Percentiles rank a stretch among this genome's conserved stretches.
These are phyloP conservation scores for Saturnispora zaruensis DNA, from an alignment of 805 yeast species.

Conservation along the genomic window DNA sequence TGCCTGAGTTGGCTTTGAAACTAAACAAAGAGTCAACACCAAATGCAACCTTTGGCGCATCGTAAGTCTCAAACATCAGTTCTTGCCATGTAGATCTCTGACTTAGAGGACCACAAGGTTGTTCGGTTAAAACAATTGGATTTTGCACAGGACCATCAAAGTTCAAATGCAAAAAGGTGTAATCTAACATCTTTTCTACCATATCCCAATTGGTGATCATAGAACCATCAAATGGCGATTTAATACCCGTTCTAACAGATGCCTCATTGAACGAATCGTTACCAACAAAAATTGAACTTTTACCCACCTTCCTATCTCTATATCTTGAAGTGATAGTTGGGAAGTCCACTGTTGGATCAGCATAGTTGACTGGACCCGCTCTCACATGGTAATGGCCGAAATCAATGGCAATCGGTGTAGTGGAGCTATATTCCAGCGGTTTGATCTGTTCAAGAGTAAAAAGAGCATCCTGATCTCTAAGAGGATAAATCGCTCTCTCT, in stretches of 20 bases:
- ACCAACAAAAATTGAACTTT: conserved; percentile 67
- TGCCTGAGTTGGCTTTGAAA: conserved; percentile 52
- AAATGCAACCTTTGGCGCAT: conserved; percentile 61
- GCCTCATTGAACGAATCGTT: conserved; percentile 71
- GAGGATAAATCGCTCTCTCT: neutral
- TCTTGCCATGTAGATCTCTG: conserved; percentile 76
- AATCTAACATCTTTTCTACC: conserved; percentile 74
- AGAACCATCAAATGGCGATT: conserved; percentile 81
- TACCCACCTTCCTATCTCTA: conserved; percentile 66
- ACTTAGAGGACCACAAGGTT: conserved; percentile 56
- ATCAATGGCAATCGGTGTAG: conserved; percentile 81
- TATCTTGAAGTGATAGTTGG: conserved; percentile 63
- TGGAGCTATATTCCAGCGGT: conserved; percentile 32
- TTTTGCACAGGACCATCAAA: conserved; percentile 57
- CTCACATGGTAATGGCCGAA: conserved; percentile 60
- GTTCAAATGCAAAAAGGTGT: conserved; percentile 70
- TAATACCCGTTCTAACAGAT: conserved; percentile 56
- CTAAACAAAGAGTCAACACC: conserved; percentile 83
- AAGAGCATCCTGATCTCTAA: neutral
- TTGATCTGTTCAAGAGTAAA: neutral
- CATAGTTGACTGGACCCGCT: conserved; percentile 45
- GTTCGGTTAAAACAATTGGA: conserved; percentile 77
- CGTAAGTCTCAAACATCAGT: conserved; percentile 75
- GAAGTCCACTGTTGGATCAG: conserved; percentile 51
- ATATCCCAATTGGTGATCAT: conserved; percentile 89